Evolutionary conservation across 805 yeast species (phyloP), one percentile per base, ranked within the genome.

Genomic region (Candida mattraensis): DNA sequence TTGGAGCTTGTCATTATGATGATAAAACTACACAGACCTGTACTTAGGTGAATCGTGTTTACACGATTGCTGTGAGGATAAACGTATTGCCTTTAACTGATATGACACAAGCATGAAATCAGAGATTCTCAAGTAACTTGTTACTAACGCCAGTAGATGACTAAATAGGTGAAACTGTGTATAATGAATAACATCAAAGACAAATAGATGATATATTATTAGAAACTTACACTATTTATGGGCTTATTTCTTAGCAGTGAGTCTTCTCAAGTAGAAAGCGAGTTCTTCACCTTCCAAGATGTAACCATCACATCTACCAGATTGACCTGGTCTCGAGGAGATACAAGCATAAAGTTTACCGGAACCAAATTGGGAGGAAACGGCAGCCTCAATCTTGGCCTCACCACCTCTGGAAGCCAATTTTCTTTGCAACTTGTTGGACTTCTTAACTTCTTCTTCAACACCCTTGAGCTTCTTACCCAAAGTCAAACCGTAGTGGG

Each of bases 261-360:
- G 80, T 87, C 96, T 91, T 84, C 96, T 88, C 74, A 93, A 83
- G 96, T 93, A 93, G 95, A 93, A 93, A 72, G 98, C 98, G 75
- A 93, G 87, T 80, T 93, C 99, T 73, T 93, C 99, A 78, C 99
- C 99, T 82, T 93, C 99, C 72, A 93, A 86, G 77, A 93, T 84
- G 94, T 93, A 93, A 77, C 99, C 99, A 73, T 93, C 99, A 78
- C 88, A 83, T 80, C 99, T 94, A 76, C 99, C 99, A 58, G 95
- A 85, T 83, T 93, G 99, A 75, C 99, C 99, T 72, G 99, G 99
- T 83, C 99, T 88, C 44, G 99, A 93, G 57, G 99, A 88, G 70
- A 93, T 87, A 72, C 78, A 80, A 72, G 99, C 99, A 81, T 93
- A 93, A 66, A 93, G 84, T 78, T 91, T 89, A 81, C 99, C 99